Evolutionary conservation across 2,329 filamentous ascomycete species (phyloP).

Genomic region (Colletotrichum sp.): DNA sequence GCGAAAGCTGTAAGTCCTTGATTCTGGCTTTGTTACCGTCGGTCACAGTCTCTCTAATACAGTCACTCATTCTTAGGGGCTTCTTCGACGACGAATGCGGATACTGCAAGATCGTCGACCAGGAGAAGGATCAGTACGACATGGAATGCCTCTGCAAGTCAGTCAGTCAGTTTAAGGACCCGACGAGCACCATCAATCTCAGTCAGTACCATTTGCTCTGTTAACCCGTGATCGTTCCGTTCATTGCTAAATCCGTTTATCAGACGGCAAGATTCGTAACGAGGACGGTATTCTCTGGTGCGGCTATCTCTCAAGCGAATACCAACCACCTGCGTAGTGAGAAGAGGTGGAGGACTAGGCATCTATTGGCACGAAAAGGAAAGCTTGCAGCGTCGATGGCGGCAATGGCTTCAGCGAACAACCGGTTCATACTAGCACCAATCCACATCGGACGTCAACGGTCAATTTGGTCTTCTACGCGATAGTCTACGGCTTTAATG

Average conservation of each 20-base stretch:
- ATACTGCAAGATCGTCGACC: not conserved
- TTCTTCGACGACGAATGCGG: not conserved
- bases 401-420: not conserved
- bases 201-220: not conserved
- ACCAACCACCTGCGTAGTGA: not conserved
- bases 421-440: not conserved
- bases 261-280: not conserved
- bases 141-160: not conserved
- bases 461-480: not conserved
- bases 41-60: not conserved
- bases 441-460: accelerated
- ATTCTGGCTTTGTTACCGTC: not conserved
- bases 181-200: not conserved
- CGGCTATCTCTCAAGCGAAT: not conserved
- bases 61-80: not conserved
- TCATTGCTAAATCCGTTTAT: not conserved
- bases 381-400: not conserved
- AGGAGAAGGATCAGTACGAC: not conserved
- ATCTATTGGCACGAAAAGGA: not conserved
- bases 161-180: not conserved
- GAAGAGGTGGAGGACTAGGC: not conserved
- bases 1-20: not conserved
- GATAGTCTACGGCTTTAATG: not conserved
- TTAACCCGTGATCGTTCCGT: not conserved
- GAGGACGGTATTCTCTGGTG: not conserved